These are phyloP conservation scores for Croton setiger DNA, from an alignment of 441 rosid genomes.

Conservation along the genomic window DNA sequence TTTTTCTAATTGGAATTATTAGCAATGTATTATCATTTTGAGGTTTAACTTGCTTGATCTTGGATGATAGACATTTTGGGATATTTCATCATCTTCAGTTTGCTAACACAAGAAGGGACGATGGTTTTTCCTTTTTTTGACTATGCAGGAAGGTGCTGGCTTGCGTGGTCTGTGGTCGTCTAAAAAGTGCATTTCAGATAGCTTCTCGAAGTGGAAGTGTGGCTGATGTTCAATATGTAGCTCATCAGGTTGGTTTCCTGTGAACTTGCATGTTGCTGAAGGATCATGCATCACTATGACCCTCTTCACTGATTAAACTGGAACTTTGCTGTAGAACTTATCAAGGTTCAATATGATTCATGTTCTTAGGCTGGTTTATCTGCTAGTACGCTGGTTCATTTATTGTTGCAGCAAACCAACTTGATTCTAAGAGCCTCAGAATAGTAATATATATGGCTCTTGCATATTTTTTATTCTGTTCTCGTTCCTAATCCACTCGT, in stretches of 20 bases:
- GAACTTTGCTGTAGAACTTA: neutral
- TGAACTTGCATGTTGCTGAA: slow-evolving; percentile 4
- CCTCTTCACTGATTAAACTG: neutral
- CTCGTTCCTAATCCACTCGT: no score
- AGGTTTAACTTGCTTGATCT: neutral
- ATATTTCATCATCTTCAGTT: neutral
- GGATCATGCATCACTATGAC: neutral
- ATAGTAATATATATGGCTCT: no score
- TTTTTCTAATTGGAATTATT: neutral
- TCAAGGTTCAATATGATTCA: no score
- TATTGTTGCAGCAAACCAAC: no score
- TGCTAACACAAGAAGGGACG: neutral
- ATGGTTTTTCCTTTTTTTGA: slow-evolving; percentile 14
- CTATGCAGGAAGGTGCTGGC: slow-evolving; percentile 92
- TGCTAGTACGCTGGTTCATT: no score
- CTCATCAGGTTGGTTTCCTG: slow-evolving; percentile 67
- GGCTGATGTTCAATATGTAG: slow-evolving; percentile 97
- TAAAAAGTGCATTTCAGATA: slow-evolving; percentile 96
- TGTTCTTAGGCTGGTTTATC: no score
- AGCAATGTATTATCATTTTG: neutral
- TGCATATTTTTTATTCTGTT: no score
- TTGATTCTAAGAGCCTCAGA: no score
- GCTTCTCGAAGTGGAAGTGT: slow-evolving; percentile 95
- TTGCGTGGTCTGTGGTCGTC: slow-evolving; percentile 95
- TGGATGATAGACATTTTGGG: neutral